phyloP scores from a whole-genome alignment of 2,329 filamentous ascomycete species.

The Chaetomium globosum region DNA sequence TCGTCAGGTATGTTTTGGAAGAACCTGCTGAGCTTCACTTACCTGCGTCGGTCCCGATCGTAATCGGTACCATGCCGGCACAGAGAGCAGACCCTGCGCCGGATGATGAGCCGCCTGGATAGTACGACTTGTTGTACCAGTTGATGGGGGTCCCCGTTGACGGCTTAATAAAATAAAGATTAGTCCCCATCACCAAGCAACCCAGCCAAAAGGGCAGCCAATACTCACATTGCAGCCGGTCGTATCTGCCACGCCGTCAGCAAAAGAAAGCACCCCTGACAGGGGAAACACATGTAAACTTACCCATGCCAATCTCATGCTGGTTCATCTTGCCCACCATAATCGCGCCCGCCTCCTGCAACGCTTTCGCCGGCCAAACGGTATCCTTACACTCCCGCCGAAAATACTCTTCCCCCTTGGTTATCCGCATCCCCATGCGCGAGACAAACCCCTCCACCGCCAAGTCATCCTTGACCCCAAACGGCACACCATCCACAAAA shows the following conservation, averaged over 20 bases:
- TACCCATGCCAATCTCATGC: conserved; percentile 74
- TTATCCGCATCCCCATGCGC: conserved; percentile 65
- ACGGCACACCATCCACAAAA: conserved; percentile 77
- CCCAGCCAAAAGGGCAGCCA: too few species aligned
- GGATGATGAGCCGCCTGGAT: conserved; percentile 78
- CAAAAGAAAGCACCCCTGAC: too few species aligned
- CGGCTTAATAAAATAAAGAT: conserved; percentile 45
- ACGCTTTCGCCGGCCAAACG: conserved; percentile 69
- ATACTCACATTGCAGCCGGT: conserved; percentile 73
- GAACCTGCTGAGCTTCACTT: not conserved
- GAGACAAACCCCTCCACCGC: conserved; percentile 70
- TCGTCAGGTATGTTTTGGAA: not conserved
- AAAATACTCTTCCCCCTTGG: conserved; percentile 57
- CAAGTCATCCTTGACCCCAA: conserved; percentile 82
- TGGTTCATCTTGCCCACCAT: conserved; percentile 76
- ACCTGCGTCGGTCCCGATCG: conserved; percentile 72
- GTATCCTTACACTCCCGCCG: conserved; percentile 56
- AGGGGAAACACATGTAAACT: conserved; percentile 43
- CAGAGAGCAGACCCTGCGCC: conserved; percentile 72
- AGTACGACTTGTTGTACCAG: conserved; percentile 75
- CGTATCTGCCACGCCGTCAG: conserved; percentile 58
- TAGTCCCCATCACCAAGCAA: not conserved
- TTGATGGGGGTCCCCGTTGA: conserved; percentile 74
- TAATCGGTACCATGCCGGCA: conserved; percentile 73
- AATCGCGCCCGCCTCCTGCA: conserved; percentile 74